These are phyloP conservation scores for Colletotrichum sp. DNA, from an alignment of 2,329 filamentous ascomycete species.

Conservation along the genomic window DNA sequence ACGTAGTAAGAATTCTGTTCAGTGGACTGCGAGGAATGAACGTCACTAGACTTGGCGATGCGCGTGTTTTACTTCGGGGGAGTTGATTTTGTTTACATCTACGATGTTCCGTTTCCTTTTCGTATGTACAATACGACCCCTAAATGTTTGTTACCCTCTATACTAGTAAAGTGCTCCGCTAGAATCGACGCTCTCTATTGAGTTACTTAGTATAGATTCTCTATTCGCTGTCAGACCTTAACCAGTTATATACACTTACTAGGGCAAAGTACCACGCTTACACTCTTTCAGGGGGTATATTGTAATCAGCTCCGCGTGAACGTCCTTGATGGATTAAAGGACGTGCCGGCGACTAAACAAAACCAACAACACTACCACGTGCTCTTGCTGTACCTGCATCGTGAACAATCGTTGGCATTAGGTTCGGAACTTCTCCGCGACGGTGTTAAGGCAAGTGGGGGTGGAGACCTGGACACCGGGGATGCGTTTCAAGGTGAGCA, in stretches of 20 bases:
- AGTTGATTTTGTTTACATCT: rapidly evolving
- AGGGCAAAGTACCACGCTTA: no score
- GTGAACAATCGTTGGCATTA: not conserved
- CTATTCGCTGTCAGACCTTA: no score
- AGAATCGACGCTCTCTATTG: no score
- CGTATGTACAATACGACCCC: no score
- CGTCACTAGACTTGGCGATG: not conserved
- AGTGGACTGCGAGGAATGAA: not conserved
- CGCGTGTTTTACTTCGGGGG: not conserved
- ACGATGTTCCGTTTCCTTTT: not conserved
- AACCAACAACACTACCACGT: not conserved
- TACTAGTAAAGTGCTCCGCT: no score
- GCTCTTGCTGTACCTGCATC: not conserved
- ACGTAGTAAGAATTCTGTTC: not conserved
- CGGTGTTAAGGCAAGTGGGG: not conserved
- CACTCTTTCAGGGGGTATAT: no score
- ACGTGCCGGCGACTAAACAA: not conserved
- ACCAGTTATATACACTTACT: no score
- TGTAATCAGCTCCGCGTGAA: not conserved
- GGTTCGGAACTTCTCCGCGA: not conserved
- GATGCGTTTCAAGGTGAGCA: not conserved
- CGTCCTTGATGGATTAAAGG: not conserved
- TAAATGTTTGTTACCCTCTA: no score
- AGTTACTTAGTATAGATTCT: no score
- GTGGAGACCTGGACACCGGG: not conserved